phyloP scores from a whole-genome alignment of 2,329 filamentous ascomycete species.

The Sporothrix mexicana region DNA sequence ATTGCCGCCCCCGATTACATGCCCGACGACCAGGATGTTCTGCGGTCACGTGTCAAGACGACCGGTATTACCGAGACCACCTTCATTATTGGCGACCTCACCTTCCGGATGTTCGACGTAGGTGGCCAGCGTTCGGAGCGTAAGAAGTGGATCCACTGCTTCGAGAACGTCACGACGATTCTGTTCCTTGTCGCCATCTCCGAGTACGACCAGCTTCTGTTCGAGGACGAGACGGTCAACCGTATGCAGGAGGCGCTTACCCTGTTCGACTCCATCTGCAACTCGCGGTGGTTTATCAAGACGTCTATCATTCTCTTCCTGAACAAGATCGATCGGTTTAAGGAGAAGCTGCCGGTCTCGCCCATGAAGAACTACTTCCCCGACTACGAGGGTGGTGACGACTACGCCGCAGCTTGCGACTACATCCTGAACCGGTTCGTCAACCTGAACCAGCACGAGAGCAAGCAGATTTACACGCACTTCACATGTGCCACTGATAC shows the following conservation, averaged over 20 bases:
- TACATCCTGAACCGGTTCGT: conserved; percentile 99
- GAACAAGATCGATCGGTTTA: conserved; percentile 90
- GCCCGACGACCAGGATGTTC: conserved; percentile 92
- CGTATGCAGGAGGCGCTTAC: conserved; percentile 91
- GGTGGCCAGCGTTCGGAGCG: conserved; percentile 94
- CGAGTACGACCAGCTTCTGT: conserved; percentile 94
- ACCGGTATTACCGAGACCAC: conserved; percentile 97
- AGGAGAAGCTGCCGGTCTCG: conserved; percentile 80
- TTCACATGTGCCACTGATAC: conserved; percentile 99
- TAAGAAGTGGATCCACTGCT: conserved; percentile 99
- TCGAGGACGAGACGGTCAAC: conserved; percentile 95
- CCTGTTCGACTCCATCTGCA: conserved; percentile 85
- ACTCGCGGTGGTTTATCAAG: conserved; percentile 89
- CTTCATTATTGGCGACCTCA: conserved; percentile 92
- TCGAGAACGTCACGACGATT: conserved; percentile 96
- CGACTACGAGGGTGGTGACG: conserved; percentile 91
- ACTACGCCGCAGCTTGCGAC: conserved; percentile 94
- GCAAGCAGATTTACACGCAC: conserved; percentile 99
- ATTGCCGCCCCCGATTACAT: conserved; percentile 92
- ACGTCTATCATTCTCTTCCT: conserved; percentile 88
- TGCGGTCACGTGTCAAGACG: conserved; percentile 95
- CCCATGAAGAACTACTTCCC: conserved; percentile 91
- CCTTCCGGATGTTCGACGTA: conserved; percentile 97
- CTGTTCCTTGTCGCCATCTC: conserved; percentile 97
- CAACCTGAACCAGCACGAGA: conserved; percentile 97